A percentile compares a stretch with the other conserved stretches of the same genome.
phyloP scores from a whole-genome alignment of 352 stramenopile species.

The Pythium sp. region DNA sequence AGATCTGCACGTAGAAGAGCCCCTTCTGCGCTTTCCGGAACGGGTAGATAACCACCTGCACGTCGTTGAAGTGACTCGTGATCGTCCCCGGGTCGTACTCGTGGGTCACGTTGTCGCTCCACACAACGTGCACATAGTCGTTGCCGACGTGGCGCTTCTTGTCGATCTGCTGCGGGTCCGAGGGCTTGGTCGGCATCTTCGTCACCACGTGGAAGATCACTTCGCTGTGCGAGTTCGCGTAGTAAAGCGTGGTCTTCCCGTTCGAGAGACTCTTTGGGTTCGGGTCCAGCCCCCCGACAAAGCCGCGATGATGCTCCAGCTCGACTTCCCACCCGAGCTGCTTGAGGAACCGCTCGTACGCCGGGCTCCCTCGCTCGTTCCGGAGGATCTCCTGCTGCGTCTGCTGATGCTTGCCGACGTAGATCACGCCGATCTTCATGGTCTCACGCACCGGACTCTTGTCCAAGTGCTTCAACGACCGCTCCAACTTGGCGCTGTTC shows the following conservation, averaged over 20 bases:
- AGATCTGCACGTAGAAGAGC: slow-evolving; percentile 74
- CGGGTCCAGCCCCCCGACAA: slow-evolving; percentile 69
- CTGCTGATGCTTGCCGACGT: slow-evolving; percentile 72
- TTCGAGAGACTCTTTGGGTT: slow-evolving; percentile 85
- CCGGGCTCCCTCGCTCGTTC: slow-evolving; percentile 63
- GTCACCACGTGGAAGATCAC: slow-evolving; percentile 88
- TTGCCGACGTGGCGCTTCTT: slow-evolving; percentile 89
- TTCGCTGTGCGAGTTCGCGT: slow-evolving; percentile 77
- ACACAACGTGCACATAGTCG: slow-evolving; percentile 86
- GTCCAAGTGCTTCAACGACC: slow-evolving; percentile 80
- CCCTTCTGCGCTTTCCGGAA: slow-evolving; percentile 58
- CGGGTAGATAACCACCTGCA: slow-evolving; percentile 85
- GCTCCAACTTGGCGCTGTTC: slow-evolving; percentile 70
- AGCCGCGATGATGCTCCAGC: slow-evolving; percentile 64
- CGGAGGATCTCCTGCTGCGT: slow-evolving; percentile 78
- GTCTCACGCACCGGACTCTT: slow-evolving; percentile 86
- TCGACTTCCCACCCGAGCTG: slow-evolving; percentile 81
- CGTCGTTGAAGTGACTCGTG: slow-evolving; percentile 88
- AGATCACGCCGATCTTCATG: slow-evolving; percentile 89
- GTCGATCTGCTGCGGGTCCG: slow-evolving; percentile 83
- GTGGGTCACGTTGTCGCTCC: slow-evolving; percentile 77
- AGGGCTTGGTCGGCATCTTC: slow-evolving; percentile 82
- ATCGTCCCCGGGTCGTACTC: slow-evolving; percentile 84
- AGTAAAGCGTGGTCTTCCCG: slow-evolving; percentile 69
- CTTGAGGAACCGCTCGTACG: slow-evolving; percentile 69